Evolutionary conservation across 257 asterid genomes (phyloP).

Genomic region (Verbena officinalis): DNA sequence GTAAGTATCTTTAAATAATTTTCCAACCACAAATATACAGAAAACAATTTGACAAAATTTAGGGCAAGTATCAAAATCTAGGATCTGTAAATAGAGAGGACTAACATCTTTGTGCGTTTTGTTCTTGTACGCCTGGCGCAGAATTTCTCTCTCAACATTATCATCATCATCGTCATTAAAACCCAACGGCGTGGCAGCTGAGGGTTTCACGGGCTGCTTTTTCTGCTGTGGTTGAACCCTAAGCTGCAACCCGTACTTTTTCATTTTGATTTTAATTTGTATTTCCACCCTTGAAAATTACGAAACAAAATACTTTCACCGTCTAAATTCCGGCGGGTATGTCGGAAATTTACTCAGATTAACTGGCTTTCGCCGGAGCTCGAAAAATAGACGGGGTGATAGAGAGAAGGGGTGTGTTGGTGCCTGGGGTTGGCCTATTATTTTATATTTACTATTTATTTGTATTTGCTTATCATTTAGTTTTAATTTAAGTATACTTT

Average conservation of each 20-base stretch:
- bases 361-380: not conserved
- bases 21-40: not conserved
- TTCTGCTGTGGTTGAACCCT: slow-evolving; percentile 80
- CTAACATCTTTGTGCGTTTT: slow-evolving; percentile 79
- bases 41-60: not conserved
- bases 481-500: too few species aligned
- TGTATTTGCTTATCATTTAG: too few species aligned
- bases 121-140: slow-evolving; percentile 84
- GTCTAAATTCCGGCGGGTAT: not conserved
- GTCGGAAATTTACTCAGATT: not conserved
- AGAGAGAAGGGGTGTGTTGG: too few species aligned
- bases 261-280: slow-evolving; percentile 35
- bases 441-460: too few species aligned
- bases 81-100: not conserved
- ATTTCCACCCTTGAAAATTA: not conserved
- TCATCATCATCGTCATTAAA: slow-evolving; percentile 68
- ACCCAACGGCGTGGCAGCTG: slow-evolving; percentile 51
- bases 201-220: slow-evolving; percentile 63
- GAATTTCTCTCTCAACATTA: slow-evolving; percentile 73
- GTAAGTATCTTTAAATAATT: not conserved
- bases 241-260: slow-evolving; percentile 81
- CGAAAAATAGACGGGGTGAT: not conserved
- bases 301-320: slow-evolving; percentile 12
- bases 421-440: too few species aligned
- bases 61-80: slow-evolving; percentile 13